Conservation (phyloP, 1,284 basidiomycete genomes). For the Rhodotorula sp. region DNA sequence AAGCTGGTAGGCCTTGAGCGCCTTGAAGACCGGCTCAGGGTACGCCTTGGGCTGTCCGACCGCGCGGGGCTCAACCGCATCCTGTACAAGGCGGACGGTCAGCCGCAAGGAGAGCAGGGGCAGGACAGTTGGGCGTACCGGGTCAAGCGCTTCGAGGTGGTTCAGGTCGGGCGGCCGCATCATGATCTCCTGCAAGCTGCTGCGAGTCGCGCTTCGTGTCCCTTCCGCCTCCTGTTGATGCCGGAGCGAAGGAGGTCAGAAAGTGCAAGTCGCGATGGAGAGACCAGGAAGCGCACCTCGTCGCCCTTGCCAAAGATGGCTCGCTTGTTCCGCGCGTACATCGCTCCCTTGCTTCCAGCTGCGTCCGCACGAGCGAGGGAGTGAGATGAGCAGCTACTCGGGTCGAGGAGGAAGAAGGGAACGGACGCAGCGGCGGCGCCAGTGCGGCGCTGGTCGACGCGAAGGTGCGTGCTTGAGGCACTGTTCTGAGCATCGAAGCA, state of each 20-base stretch:
- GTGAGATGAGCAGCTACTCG: background rate
- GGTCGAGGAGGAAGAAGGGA: background rate
- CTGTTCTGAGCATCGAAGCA: background rate
- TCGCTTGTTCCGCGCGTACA: slow-evolving; percentile 15
- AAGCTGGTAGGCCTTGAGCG: slow-evolving; percentile 28
- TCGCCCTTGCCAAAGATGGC: slow-evolving; percentile 6
- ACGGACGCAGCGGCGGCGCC: slow-evolving; percentile 24
- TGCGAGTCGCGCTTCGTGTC: slow-evolving; percentile 10
- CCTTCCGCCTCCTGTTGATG: slow-evolving; percentile 14
- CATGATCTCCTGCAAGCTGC: slow-evolving; percentile 23
- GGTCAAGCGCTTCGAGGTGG: slow-evolving; percentile 14
- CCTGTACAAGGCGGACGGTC: background rate
- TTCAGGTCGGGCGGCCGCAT: slow-evolving; percentile 21
- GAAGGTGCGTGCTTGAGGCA: background rate
- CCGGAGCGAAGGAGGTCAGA: background rate
- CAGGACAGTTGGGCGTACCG: slow-evolving; percentile 4
- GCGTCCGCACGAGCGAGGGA: background rate
- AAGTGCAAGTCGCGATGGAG: background rate
- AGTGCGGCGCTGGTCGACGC: slow-evolving; percentile 16
- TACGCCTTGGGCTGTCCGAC: slow-evolving; percentile 31
- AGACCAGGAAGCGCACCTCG: slow-evolving; percentile 8
- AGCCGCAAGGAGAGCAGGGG: background rate
- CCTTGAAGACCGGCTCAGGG: slow-evolving; percentile 12
- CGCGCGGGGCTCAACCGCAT: background rate
- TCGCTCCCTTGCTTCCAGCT: slow-evolving; percentile 16